Percentiles rank a stretch among this genome's conserved stretches.
Evolutionary conservation across 2,329 filamentous ascomycete genomes (phyloP).

Genomic region (Clarireedia homoeocarpa): DNA sequence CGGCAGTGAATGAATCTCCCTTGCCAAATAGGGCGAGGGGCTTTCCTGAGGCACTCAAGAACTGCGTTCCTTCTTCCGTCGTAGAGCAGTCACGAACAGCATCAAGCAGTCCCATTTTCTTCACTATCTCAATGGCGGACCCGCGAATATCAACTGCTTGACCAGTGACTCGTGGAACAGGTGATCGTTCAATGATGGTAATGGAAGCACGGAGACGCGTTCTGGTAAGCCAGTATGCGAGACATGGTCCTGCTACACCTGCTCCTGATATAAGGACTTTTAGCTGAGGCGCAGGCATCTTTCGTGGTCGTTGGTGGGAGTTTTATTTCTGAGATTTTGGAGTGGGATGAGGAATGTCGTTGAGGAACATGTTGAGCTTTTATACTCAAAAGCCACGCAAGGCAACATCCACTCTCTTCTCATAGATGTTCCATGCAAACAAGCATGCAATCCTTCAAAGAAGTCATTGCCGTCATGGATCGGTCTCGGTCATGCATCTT

Average conservation of each 20-base stretch:
- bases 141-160: slow-evolving; percentile 47
- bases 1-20: slow-evolving; percentile 34
- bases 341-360: too few species aligned
- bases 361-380: too few species aligned
- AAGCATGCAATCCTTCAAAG: too few species aligned
- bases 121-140: slow-evolving; percentile 32
- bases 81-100: slow-evolving; percentile 32
- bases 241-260: slow-evolving; percentile 33
- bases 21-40: slow-evolving; percentile 32
- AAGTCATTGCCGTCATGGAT: too few species aligned
- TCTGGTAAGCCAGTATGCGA: slow-evolving; percentile 43
- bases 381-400: too few species aligned
- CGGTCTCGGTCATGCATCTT: too few species aligned
- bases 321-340: too few species aligned
- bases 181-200: slow-evolving; percentile 35
- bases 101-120: slow-evolving; percentile 35
- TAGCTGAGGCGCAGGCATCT: not conserved
- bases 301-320: too few species aligned
- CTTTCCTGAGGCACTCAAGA: slow-evolving; percentile 33
- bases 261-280: slow-evolving; percentile 30
- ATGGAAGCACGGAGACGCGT: slow-evolving; percentile 28
- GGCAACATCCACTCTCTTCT: too few species aligned
- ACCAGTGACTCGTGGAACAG: slow-evolving; percentile 37
- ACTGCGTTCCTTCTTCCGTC: slow-evolving; percentile 36
- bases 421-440: too few species aligned